Evolutionary conservation across 2,329 filamentous ascomycete genomes (phyloP), one percentile per base, ranked within the genome.

Genomic region (Aspergillus sojae): DNA sequence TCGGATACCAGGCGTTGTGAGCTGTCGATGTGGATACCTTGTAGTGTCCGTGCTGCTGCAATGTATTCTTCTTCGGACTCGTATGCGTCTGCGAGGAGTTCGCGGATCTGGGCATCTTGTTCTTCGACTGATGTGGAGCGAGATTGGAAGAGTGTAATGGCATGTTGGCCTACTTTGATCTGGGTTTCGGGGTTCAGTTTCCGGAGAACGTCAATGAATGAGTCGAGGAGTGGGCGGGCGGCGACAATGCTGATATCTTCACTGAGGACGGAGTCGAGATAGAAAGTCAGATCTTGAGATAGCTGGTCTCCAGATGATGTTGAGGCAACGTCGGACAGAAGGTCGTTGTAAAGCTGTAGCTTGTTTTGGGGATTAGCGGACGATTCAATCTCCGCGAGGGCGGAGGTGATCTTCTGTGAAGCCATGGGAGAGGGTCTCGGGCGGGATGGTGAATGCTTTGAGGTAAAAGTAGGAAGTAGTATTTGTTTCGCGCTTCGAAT

Each of bases 11-110:
- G 89, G 56, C 94, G 90, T 81, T 97, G 93, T 2, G 93, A 94
- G 62, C 88, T 91, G 75, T 99, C 94, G 54, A 98, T 88, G 39
- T 93, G 91, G 70, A 98, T 96, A 43, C 89, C 90, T 72, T 92
- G 88, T 7, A 99, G 86, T 11, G 87, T 84, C 74, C 89, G 89
- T 32, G 95, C 95, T 0, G 94, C 93, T 34, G 86, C 86, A 26
- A 85, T 81, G 77, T 91, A 96, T 76, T 97, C 92, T 56, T 97
- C 92, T 68, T 91, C 88, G 62, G 81, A 81, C 79, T 98, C 93
- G 80, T 95, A 90, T 14, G 93, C 92, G 63, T 91, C 88, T 23
- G 94, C 94, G 21, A 97, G 84, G 60, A 93, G 86, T 73, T 94
- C 89, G 67, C 93, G 91, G 60, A 97, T 84, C 52, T 87, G 83